Conservation (phyloP, 768 basidiomycete genomes). For the Gelatoporia subvermispora region DNA sequence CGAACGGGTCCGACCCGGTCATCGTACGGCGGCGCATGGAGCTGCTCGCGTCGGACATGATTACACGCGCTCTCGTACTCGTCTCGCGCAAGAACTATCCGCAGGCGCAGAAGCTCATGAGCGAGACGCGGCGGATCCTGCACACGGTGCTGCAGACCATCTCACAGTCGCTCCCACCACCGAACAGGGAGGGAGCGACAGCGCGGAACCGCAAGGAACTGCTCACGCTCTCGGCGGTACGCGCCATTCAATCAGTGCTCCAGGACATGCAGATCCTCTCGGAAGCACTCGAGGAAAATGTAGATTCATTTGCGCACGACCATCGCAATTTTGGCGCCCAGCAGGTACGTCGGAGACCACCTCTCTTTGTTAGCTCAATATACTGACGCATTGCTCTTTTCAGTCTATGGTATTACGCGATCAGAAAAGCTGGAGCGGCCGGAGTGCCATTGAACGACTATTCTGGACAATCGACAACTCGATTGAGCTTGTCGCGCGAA, state of each 20-base stretch:
- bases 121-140: conserved; percentile 88
- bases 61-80: conserved; percentile 87
- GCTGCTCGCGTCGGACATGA: conserved; percentile 94
- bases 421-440: conserved; percentile 92
- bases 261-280: conserved; percentile 83
- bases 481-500: conserved; percentile 79
- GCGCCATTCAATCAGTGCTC: conserved; percentile 79
- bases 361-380: neutral
- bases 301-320: conserved; percentile 88
- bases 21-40: conserved; percentile 96
- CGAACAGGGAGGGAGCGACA: conserved; percentile 39
- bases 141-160: conserved; percentile 86
- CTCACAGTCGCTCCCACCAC: conserved; percentile 64
- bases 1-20: conserved; percentile 65
- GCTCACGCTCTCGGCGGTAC: conserved; percentile 64
- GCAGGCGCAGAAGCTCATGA: conserved; percentile 87
- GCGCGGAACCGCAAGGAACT: conserved; percentile 75
- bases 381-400: conserved; percentile 4
- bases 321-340: conserved; percentile 96
- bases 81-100: conserved; percentile 88
- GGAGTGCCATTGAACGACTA: conserved; percentile 84
- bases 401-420: conserved; percentile 95
- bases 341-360: conserved; percentile 53
- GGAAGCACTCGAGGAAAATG: conserved; percentile 88
- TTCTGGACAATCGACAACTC: conserved; percentile 94